phyloP scores from a whole-genome alignment of 148 eudicot species.

The Hydrangea macrophylla region DNA sequence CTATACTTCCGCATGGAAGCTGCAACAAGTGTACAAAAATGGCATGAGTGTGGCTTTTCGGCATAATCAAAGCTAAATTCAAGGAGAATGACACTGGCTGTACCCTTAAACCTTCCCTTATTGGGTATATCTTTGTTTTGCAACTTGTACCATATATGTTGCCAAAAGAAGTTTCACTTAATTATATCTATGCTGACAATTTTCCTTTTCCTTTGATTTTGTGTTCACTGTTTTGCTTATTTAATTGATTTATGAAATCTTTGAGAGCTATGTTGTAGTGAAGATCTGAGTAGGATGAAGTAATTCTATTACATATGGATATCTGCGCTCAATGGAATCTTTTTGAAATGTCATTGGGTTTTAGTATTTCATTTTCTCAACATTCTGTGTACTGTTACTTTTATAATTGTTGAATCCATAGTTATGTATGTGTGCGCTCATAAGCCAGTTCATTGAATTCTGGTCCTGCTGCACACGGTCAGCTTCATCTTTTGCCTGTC shows the following conservation, averaged over 20 bases:
- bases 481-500: not conserved
- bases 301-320: slow-evolving; percentile 1
- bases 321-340: not conserved
- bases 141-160: not conserved
- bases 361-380: too few species aligned
- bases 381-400: not conserved
- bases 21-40: not conserved
- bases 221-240: not conserved
- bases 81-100: not conserved
- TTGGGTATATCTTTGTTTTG: slow-evolving; percentile 4
- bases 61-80: not conserved
- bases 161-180: not conserved
- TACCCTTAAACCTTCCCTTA: not conserved
- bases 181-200: too few species aligned
- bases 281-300: too few species aligned
- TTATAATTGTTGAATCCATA: not conserved
- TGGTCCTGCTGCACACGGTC: not conserved
- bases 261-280: not conserved
- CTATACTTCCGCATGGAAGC: not conserved
- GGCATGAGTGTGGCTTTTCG: not conserved
- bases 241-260: not conserved
- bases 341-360: not conserved
- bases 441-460: not conserved
- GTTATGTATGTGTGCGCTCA: not conserved
- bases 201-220: not conserved